Conservation (phyloP, 1,284 basidiomycete genomes). For the Coriolopsis trogii region DNA sequence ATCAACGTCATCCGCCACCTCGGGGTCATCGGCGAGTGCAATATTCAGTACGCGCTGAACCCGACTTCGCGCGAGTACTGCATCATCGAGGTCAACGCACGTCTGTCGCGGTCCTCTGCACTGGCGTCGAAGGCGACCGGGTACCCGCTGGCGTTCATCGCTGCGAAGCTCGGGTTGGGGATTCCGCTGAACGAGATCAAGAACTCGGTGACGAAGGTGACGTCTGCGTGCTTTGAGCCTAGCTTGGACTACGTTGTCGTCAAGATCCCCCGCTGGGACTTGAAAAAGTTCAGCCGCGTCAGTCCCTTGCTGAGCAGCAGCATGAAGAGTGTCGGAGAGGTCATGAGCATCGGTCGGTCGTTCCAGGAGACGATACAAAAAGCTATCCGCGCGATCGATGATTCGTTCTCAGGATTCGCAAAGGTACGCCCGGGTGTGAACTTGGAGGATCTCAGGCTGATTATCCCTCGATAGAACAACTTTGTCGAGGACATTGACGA, state of each 20-base stretch:
- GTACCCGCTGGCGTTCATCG: conserved; percentile 98
- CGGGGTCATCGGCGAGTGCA: conserved; percentile 97
- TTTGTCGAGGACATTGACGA: conserved; percentile 84
- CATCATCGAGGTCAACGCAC: conserved; percentile 99
- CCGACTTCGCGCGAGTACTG: conserved; percentile 96
- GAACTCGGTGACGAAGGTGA: conserved; percentile 96
- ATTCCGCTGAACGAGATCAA: conserved; percentile 98
- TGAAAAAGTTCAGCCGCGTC: conserved; percentile 96
- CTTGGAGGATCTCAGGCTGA: not conserved
- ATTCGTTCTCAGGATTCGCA: conserved; percentile 91
- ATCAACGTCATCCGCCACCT: conserved; percentile 98
- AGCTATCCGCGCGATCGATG: conserved; percentile 96
- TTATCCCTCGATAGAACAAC: conserved; percentile 63
- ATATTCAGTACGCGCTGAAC: conserved; percentile 98
- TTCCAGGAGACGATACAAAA: conserved; percentile 99
- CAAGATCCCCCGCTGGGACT: conserved; percentile 98
- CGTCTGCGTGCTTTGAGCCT: conserved; percentile 97
- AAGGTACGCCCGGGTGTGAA: conserved; percentile 51
- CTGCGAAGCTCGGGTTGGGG: conserved; percentile 95
- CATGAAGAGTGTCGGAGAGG: conserved; percentile 99
- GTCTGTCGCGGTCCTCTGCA: conserved; percentile 96
- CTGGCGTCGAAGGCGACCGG: conserved; percentile 98
- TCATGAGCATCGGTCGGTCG: conserved; percentile 98
- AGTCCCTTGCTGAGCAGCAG: conserved; percentile 86
- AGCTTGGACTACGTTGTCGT: conserved; percentile 97